phyloP scores from a whole-genome alignment of 768 basidiomycete genomes.

The Russula compacta region DNA sequence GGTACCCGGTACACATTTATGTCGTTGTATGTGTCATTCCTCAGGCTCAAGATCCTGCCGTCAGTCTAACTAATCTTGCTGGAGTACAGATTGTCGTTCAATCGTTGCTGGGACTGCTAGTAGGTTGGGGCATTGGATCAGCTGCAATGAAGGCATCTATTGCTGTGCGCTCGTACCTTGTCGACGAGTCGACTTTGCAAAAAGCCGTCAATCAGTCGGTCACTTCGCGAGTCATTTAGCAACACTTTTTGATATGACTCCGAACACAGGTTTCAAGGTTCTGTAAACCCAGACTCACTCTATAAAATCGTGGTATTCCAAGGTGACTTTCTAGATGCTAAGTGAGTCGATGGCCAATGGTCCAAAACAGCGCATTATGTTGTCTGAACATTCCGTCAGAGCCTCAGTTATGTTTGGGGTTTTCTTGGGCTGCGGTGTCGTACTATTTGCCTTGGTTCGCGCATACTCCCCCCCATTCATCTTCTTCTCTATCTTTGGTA shows the following conservation, averaged over 20 bases:
- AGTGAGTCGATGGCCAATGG: slow-evolving; percentile 17
- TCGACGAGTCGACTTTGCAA: slow-evolving; percentile 24
- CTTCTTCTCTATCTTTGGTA: slow-evolving; percentile 39
- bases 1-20: slow-evolving; percentile 12
- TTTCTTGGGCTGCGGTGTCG: slow-evolving; percentile 39
- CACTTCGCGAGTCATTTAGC: background rate
- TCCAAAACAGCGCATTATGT: background rate
- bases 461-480: slow-evolving; percentile 39
- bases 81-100: slow-evolving; percentile 2
- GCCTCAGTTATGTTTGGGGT: slow-evolving; percentile 39
- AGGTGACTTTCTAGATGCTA: slow-evolving; percentile 41
- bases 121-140: slow-evolving; percentile 48
- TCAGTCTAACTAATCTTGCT: slow-evolving; percentile 24
- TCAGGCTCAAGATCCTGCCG: slow-evolving; percentile 26
- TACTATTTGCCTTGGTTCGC: slow-evolving; percentile 36
- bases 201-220: slow-evolving; percentile 20
- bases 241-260: background rate
- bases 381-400: slow-evolving; percentile 20
- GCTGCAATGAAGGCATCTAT: slow-evolving; percentile 46
- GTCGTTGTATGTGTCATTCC: background rate
- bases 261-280: slow-evolving; percentile 25
- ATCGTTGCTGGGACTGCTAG: slow-evolving; percentile 31
- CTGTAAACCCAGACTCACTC: slow-evolving; percentile 32
- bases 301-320: slow-evolving; percentile 36
- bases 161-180: slow-evolving; percentile 29